Evolutionary conservation across 1,284 basidiomycete genomes (phyloP).

Genomic region (Tausonia pullulans): DNA sequence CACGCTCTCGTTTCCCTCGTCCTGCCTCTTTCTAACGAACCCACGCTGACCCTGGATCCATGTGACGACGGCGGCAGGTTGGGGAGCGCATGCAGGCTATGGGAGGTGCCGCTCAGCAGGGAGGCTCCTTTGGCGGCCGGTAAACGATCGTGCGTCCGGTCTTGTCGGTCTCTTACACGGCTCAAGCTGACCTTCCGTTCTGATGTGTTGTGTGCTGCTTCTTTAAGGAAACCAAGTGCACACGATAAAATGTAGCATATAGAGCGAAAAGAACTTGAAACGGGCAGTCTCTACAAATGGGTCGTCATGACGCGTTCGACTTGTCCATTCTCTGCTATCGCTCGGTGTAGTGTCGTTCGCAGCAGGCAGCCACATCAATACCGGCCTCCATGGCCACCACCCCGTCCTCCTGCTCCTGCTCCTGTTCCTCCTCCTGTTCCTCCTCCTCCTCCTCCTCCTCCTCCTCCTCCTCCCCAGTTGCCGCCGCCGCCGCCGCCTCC

Average conservation of each 20-base stretch:
- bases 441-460: conserved; percentile 22
- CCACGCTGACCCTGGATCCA: too few species aligned
- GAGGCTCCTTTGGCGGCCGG: conserved; percentile 8
- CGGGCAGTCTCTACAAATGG: too few species aligned
- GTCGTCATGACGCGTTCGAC: too few species aligned
- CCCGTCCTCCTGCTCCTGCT: conserved; percentile 19
- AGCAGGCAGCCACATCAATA: not conserved
- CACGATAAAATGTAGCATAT: too few species aligned
- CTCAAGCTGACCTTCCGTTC: too few species aligned
- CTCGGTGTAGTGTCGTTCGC: too few species aligned
- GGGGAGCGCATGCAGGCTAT: conserved; percentile 65
- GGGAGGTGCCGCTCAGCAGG: conserved; percentile 28
- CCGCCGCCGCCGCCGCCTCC: conserved; percentile 19
- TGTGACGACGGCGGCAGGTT: conserved; percentile 41
- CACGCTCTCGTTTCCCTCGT: not conserved
- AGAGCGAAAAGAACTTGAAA: too few species aligned
- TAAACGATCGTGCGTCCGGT: too few species aligned
- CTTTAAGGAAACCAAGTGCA: too few species aligned
- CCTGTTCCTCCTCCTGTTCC: conserved; percentile 22
- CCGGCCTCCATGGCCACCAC: not conserved
- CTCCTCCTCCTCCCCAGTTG: conserved; percentile 16
- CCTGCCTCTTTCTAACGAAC: not conserved
- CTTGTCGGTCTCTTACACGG: too few species aligned
- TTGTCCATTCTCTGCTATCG: too few species aligned
- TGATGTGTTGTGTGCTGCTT: too few species aligned